These are phyloP conservation scores for Silybum marianum DNA, from an alignment of 129 eudicot species.

Conservation along the genomic window DNA sequence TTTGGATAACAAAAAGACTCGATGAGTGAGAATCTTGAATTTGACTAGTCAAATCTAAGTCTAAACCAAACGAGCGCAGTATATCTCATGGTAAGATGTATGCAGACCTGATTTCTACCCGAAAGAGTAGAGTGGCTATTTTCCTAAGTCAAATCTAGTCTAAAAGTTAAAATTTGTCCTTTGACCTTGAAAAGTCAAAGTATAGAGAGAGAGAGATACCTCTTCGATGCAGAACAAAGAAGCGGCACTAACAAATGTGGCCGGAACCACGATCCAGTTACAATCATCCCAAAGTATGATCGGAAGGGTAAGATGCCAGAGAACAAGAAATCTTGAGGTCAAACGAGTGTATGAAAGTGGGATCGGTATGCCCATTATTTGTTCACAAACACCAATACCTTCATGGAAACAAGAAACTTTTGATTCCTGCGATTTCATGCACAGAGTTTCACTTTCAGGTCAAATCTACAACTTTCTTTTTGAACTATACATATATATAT, in stretches of 20 bases:
- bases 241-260: constrained; percentile 96
- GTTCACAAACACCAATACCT: constrained; percentile 90
- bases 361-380: constrained; percentile 80
- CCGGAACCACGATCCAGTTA: constrained; percentile 98
- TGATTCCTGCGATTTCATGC: constrained; percentile 62
- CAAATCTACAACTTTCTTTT: constrained; percentile 1
- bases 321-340: constrained; percentile 93
- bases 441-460: constrained; percentile 10
- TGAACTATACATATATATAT: neutral
- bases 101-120: neutral
- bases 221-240: constrained; percentile 97
- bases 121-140: neutral
- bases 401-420: constrained; percentile 83
- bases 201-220: constrained; percentile 46
- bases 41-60: neutral
- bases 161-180: neutral
- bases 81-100: neutral
- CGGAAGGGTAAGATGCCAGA: constrained; percentile 98
- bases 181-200: constrained; percentile 8
- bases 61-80: too few relatives aligned
- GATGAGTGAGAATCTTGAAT: neutral
- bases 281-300: constrained; percentile 99
- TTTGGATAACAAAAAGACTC: neutral
- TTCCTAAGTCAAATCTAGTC: neutral
- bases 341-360: constrained; percentile 94